Evolutionary conservation across 495 filamentous ascomycete genomes (phyloP).

Genomic region (Evernia prunastri): DNA sequence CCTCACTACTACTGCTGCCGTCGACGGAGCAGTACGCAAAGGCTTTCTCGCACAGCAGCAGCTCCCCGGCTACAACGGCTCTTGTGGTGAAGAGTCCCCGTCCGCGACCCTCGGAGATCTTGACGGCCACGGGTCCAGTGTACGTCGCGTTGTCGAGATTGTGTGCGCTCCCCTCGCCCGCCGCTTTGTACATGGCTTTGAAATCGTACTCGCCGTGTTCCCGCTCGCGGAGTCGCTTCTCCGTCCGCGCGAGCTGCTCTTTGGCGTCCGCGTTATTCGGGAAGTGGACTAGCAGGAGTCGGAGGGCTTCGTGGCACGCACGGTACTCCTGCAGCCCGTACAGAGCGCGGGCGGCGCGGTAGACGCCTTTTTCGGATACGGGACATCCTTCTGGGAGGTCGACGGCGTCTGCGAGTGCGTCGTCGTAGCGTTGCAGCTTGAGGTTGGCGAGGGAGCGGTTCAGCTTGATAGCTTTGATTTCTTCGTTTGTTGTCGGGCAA

Average conservation of each 20-base stretch:
- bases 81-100: constrained; percentile 45
- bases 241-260: constrained; percentile 33
- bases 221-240: constrained; percentile 32
- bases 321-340: constrained; percentile 42
- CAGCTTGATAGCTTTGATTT: constrained; percentile 27
- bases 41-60: constrained; percentile 52
- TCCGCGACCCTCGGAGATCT: constrained; percentile 28
- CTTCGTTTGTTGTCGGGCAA: constrained; percentile 18
- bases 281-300: constrained; percentile 24
- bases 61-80: constrained; percentile 43
- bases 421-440: constrained; percentile 40
- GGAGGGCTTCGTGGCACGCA: constrained; percentile 32
- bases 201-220: constrained; percentile 40
- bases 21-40: constrained; percentile 36
- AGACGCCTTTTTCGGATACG: constrained; percentile 41
- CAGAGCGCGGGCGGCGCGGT: constrained; percentile 40
- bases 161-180: constrained; percentile 30
- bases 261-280: constrained; percentile 29
- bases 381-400: constrained; percentile 24
- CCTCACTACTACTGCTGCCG: constrained; percentile 5
- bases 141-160: constrained; percentile 44
- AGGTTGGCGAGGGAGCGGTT: constrained; percentile 46
- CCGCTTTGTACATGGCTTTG: constrained; percentile 34
- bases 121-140: constrained; percentile 31
- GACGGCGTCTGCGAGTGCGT: constrained; percentile 40